Conservation (phyloP, 225 moss, liverwort and hornwort species). For the Marchantia polymorpha region DNA sequence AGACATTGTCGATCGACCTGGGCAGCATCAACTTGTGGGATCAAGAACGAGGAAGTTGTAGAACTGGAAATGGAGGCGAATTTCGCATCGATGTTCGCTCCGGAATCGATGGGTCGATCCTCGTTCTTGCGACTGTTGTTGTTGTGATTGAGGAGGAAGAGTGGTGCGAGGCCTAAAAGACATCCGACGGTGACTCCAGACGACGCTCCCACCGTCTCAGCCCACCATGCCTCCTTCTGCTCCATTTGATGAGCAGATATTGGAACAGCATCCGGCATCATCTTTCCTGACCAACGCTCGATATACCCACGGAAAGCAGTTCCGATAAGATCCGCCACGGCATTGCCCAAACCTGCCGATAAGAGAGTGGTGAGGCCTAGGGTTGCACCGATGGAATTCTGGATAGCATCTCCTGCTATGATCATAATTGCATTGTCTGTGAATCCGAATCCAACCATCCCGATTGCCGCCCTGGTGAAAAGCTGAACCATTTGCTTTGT, state of each 20-base stretch:
- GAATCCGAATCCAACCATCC: slow-evolving; percentile 73
- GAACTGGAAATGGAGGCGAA: slow-evolving; percentile 11
- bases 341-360: slow-evolving; percentile 73
- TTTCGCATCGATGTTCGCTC: background rate
- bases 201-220: slow-evolving; percentile 66
- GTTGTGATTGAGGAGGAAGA: slow-evolving; percentile 31
- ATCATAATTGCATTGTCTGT: slow-evolving; percentile 84
- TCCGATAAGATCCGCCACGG: slow-evolving; percentile 61
- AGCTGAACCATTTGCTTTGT: slow-evolving; percentile 46
- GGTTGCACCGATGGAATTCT: slow-evolving; percentile 61
- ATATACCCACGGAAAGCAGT: slow-evolving; percentile 74
- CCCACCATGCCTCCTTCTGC: slow-evolving; percentile 75
- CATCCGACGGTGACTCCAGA: slow-evolving; percentile 68
- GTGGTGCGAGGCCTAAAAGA: slow-evolving; percentile 55
- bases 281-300: slow-evolving; percentile 43
- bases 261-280: slow-evolving; percentile 59
- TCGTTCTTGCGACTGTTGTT: background rate
- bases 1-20: background rate
- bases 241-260: slow-evolving; percentile 59
- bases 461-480: slow-evolving; percentile 58
- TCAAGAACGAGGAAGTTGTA: background rate
- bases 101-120: background rate
- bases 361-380: slow-evolving; percentile 62
- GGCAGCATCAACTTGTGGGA: background rate
- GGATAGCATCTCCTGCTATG: slow-evolving; percentile 66